These are phyloP conservation scores for Cladophialophora immunda DNA, from an alignment of 2,329 filamentous ascomycete genomes.

Conservation along the genomic window DNA sequence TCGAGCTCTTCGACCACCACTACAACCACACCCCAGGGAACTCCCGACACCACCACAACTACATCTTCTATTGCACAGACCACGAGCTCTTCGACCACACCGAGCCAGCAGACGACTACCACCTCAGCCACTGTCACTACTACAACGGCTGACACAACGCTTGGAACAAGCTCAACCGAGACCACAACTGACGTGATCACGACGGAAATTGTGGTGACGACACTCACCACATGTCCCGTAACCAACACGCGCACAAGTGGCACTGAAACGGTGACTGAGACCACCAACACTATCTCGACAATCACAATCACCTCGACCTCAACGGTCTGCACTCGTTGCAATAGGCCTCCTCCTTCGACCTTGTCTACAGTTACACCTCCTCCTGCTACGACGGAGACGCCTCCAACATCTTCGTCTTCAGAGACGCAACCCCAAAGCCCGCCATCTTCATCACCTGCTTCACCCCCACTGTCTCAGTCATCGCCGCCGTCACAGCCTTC, in stretches of 20 bases:
- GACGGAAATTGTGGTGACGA: slow-evolving; percentile 26
- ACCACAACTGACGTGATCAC: slow-evolving; percentile 25
- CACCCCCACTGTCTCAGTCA: slow-evolving; percentile 6
- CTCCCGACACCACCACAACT: slow-evolving; percentile 23
- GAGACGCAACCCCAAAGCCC: not conserved
- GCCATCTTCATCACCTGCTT: slow-evolving; percentile 1
- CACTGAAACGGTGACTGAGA: slow-evolving; percentile 25
- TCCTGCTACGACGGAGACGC: slow-evolving; percentile 56
- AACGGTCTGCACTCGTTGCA: slow-evolving; percentile 26
- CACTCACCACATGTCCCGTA: slow-evolving; percentile 25
- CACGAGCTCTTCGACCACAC: slow-evolving; percentile 36
- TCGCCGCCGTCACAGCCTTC: slow-evolving; percentile 7
- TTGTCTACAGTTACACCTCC: slow-evolving; percentile 16
- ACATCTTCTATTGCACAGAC: not conserved
- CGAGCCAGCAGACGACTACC: slow-evolving; percentile 32
- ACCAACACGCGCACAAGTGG: slow-evolving; percentile 31
- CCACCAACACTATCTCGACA: slow-evolving; percentile 25
- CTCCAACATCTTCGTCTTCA: slow-evolving; percentile 27
- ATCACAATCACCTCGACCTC: slow-evolving; percentile 27
- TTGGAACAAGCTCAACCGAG: slow-evolving; percentile 12
- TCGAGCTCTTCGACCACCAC: slow-evolving; percentile 22
- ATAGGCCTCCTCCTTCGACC: slow-evolving; percentile 20
- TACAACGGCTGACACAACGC: slow-evolving; percentile 21
- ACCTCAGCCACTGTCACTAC: slow-evolving; percentile 34
- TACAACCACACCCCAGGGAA: slow-evolving; percentile 12